phyloP scores from a whole-genome alignment of 345 rosid genomes.

The Citrus inodora region DNA sequence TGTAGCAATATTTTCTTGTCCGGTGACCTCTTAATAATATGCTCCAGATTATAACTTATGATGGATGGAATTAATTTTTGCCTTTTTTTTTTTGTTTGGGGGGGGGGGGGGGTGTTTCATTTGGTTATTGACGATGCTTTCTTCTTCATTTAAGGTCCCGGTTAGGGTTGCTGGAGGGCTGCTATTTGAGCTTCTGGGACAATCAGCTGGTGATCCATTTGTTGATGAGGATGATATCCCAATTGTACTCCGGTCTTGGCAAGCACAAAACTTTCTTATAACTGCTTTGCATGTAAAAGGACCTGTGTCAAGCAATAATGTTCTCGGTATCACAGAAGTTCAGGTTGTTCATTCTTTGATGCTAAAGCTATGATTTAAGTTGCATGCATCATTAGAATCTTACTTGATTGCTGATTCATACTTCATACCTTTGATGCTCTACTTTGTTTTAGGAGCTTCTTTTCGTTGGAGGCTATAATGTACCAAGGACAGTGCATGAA shows the following conservation, averaged over 20 bases:
- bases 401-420: background rate
- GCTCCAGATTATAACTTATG: background rate
- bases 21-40: background rate
- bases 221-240: constrained; percentile 93
- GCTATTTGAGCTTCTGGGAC: constrained; percentile 93
- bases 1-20: background rate
- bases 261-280: constrained; percentile 85
- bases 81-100: background rate
- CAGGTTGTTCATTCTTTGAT: constrained; percentile 50
- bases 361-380: background rate
- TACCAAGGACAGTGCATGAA: constrained; percentile 87
- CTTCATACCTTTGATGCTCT: constrained; percentile 11
- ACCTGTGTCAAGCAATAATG: constrained; percentile 44
- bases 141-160: constrained; percentile 54
- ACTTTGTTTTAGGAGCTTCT: constrained; percentile 66
- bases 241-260: constrained; percentile 92
- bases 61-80: background rate
- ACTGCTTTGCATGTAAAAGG: constrained; percentile 86
- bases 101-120: background rate
- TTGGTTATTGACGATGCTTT: constrained; percentile 2
- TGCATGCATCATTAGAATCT: background rate
- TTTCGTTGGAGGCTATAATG: constrained; percentile 73
- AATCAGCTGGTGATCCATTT: constrained; percentile 91
- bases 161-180: constrained; percentile 99
- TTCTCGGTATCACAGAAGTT: constrained; percentile 85